These are phyloP conservation scores for Mycena filopes DNA, from an alignment of 768 basidiomycete species.

Conservation along the genomic window DNA sequence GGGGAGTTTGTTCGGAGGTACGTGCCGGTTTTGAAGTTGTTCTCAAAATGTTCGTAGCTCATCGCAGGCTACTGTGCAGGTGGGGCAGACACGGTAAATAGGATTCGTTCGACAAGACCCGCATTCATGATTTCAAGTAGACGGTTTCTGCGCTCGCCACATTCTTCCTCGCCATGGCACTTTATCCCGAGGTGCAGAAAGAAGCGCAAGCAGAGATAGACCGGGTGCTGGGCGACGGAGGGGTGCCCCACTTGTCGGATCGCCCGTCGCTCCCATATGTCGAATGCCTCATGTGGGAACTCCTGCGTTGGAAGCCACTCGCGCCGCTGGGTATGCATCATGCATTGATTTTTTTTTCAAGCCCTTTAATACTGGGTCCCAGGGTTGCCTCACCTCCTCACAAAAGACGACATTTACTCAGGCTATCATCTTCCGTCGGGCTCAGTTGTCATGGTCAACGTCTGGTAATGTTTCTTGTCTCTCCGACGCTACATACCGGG, in stretches of 20 bases:
- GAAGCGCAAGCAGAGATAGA: constrained; percentile 41
- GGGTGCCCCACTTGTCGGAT: constrained; percentile 36
- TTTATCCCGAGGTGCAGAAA: constrained; percentile 40
- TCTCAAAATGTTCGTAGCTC: neutral
- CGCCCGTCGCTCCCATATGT: constrained; percentile 38
- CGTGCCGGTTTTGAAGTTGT: neutral
- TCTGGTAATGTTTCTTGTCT: constrained; percentile 31
- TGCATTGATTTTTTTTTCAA: neutral
- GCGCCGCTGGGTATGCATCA: constrained; percentile 33
- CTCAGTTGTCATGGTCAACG: constrained; percentile 37
- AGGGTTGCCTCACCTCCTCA: constrained; percentile 36
- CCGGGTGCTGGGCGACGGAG: constrained; percentile 22
- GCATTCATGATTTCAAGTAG: neutral
- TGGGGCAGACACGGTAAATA: constrained; percentile 20
- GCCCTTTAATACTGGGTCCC: neutral
- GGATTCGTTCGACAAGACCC: neutral
- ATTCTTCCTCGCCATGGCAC: constrained; percentile 31
- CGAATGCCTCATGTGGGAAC: constrained; percentile 38
- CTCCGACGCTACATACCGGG: no score
- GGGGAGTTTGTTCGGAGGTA: constrained; percentile 34
- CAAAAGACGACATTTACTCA: constrained; percentile 38
- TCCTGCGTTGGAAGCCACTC: constrained; percentile 40
- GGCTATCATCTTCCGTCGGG: constrained; percentile 42
- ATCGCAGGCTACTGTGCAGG: neutral
- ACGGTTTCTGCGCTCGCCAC: constrained; percentile 20